A percentile compares a stretch with the other conserved stretches of the same genome.
phyloP scores from a whole-genome alignment of 176 grass and related monocot species.

The Oryza australiensis region DNA sequence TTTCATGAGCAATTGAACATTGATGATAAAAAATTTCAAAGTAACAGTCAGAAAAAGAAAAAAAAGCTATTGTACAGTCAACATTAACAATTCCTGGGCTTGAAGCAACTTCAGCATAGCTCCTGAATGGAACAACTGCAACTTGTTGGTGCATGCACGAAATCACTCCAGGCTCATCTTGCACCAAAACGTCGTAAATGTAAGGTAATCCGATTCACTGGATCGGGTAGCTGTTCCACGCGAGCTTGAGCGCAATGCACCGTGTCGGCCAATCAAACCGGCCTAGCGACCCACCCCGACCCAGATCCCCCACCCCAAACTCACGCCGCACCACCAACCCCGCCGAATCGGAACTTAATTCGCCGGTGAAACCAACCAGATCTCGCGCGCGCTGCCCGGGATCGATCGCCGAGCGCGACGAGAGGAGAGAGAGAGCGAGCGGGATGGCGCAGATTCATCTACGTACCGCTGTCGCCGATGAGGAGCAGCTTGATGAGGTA shows the following conservation, averaged over 20 bases:
- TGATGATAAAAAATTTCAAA: background rate
- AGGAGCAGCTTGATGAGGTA: constrained; percentile 46
- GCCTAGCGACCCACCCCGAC: background rate
- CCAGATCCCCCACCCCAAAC: background rate
- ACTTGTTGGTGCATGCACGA: background rate
- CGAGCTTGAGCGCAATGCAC: background rate
- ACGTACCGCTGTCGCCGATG: constrained; percentile 45
- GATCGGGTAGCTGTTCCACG: background rate
- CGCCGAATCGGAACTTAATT: background rate
- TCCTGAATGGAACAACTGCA: no score
- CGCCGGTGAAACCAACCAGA: background rate
- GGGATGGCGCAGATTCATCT: background rate
- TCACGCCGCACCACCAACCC: background rate
- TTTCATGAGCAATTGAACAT: background rate
- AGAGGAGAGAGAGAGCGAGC: no score
- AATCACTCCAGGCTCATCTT: background rate
- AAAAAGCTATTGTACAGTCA: background rate
- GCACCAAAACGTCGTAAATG: background rate
- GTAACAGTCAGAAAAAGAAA: background rate
- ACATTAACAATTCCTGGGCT: background rate
- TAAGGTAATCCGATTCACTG: background rate
- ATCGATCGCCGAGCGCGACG: background rate
- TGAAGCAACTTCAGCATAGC: background rate
- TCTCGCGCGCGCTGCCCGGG: background rate
- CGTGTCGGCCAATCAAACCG: background rate